Evolutionary conservation across 139 green algal genomes (phyloP), one percentile per base, ranked within the genome.

Genomic region (Monoraphidium neglectum): DNA sequence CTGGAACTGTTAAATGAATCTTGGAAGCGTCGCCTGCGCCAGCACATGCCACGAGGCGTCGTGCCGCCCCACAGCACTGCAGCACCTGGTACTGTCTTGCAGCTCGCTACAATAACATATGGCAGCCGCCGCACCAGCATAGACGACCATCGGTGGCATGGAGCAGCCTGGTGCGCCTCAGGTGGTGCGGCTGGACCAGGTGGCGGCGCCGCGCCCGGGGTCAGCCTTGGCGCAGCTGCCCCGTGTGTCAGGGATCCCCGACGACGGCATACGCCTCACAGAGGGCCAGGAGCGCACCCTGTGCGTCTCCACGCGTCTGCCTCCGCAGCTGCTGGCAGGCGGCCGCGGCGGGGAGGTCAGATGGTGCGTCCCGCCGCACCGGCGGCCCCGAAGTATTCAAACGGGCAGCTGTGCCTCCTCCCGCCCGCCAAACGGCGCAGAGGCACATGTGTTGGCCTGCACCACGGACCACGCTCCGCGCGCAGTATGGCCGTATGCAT

Each of bases 251-350:
- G 40, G 40, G 40, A 72, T 40, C 66, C 13, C 47, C 47, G 12
- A 18, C 16, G 30, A 68, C 26, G 43, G 43, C 43, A 73, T 73
- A 23, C 10, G 16, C 0, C 46, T 73, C 3, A 73, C 43, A 43
- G 43, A 73, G 18, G 51, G 51, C 37, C 35, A 47, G 32, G 40
- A 47, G 13, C 32, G 51, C 21, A 77, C 71, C 40, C 36, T 77
- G 35, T 68, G 57, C 28, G 71, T 67, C 36, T 77, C 57, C 56
- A 32, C 43, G 21, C 32, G 33, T 15, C n/a, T 57, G 53, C 75
- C 40, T 54, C 51, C 23, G 2, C n/a, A 37, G 4, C 6, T 74
- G 66, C 70, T 59, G 51, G 33, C 26, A n/a, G 15, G 46, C 28
- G 67, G 60, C 26, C n/a, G 21, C 18, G 28, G 21, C 6, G 71